Base-by-base conservation (phyloP, 371 early-diverging fungal species). In the Apophysomyces ossiformis region DNA sequence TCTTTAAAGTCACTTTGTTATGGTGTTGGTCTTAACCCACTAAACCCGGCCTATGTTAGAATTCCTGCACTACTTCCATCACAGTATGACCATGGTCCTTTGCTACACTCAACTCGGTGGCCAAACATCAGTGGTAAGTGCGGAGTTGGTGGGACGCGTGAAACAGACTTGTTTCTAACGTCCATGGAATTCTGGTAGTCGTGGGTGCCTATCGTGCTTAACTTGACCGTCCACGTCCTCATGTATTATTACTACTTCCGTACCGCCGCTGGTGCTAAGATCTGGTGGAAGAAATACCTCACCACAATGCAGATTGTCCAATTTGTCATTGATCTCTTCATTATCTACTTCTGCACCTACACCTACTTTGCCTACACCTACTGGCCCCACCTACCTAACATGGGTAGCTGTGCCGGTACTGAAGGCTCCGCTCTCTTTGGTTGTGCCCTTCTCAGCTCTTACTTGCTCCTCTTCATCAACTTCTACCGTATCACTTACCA, bases 161-260 rank as follows among this genome's bases (percentile, higher is more conserved):
- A n/a, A 36, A 57, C 16, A 62, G n/a, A 64, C 35, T 76, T 66
- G 26, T 75, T 50, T 50, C 21, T 50, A 21, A 50, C 16, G 9
- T 9, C 50, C 67, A 72, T 74, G 67, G 18, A 67, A 59, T 56
- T 37, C 58, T 12, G 61, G 13, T 81, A 90, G 84, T 87, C 88
- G 1, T 93, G 92, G 92, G 92, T 92, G 15, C 89, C 89, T 56
- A 90, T 93, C 63, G 70, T 75, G 5, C 82, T 96, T 57, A 96
- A 96, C 82, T 84, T 96, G 82, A 84, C 89, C 37, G 95, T 96
- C n/a, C 96, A 96, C 74, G 92, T 94, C 50, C 78, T 93, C 70
- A 95, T 95, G 95, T 93, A 93, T 82, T 92, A 91, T 77, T 95
- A 93, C 81, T 96, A 96, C 82, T 93, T 90, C 83, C 90, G 93